These are phyloP conservation scores for Scenedesmus sp. DNA, from an alignment of 163 green algal genomes.

Conservation along the genomic window DNA sequence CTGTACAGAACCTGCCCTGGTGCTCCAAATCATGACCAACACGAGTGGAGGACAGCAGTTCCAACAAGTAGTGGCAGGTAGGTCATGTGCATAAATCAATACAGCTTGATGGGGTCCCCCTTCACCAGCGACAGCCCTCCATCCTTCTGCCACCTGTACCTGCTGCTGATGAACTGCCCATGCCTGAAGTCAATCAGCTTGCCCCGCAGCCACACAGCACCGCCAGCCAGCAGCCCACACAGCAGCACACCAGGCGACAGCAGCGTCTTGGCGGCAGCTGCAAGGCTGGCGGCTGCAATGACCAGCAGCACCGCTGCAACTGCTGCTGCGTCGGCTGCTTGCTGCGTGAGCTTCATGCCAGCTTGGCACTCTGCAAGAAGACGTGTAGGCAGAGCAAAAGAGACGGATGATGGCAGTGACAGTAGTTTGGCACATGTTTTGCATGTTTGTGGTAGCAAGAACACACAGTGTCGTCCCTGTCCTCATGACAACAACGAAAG, in stretches of 20 bases:
- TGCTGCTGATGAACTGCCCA: conserved; percentile 40
- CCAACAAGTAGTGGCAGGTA: background rate
- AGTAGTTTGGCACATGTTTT: no score
- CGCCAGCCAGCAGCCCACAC: conserved; percentile 25
- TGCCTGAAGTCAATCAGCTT: conserved; percentile 34
- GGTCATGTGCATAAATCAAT: background rate
- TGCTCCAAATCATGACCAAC: no score
- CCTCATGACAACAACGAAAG: no score
- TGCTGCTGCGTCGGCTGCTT: background rate
- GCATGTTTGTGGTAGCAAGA: no score
- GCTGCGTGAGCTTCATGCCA: conserved; percentile 24
- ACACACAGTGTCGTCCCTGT: no score
- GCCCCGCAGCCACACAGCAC: conserved; percentile 14
- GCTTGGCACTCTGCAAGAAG: conserved; percentile 2
- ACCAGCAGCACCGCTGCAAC: conserved; percentile 2
- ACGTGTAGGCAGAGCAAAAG: background rate
- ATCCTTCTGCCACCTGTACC: conserved; percentile 15
- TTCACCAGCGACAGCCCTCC: conserved; percentile 55
- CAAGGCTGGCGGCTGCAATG: background rate
- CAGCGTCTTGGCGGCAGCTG: conserved; percentile 42
- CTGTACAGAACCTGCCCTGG: no score
- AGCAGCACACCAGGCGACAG: background rate
- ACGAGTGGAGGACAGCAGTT: no score
- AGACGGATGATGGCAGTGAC: background rate
- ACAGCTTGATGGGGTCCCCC: conserved; percentile 43